Conservation (phyloP, 2,329 filamentous ascomycete genomes). For the Paecilomyces formosus region DNA sequence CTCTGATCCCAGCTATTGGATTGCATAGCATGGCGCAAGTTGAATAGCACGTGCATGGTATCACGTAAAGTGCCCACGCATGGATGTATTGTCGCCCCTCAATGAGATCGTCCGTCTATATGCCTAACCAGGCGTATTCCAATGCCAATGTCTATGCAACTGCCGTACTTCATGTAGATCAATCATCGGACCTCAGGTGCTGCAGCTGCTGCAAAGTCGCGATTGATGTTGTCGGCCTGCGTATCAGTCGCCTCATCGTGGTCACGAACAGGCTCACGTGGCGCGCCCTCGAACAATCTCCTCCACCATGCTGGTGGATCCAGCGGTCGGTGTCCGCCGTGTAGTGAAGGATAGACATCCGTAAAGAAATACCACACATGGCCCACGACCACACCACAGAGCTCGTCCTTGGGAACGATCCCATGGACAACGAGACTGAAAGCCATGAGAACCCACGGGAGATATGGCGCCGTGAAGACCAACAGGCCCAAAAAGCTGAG, state of each 20-base stretch:
- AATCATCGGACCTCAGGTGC: constrained; percentile 24
- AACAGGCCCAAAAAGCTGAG: constrained; percentile 83
- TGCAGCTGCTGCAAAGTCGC: constrained; percentile 25
- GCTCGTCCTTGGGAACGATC: constrained; percentile 85
- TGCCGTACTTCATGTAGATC: background rate
- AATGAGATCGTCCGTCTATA: no score
- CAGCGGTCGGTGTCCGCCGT: constrained; percentile 74
- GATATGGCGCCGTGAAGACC: constrained; percentile 86
- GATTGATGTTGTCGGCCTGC: constrained; percentile 20
- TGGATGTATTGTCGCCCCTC: no score
- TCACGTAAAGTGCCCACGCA: no score
- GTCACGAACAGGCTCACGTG: constrained; percentile 5
- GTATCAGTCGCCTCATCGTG: constrained; percentile 11
- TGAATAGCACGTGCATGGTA: background rate
- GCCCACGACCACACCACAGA: constrained; percentile 88
- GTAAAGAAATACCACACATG: constrained; percentile 98
- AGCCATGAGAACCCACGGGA: constrained; percentile 91
- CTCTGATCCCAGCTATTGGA: background rate
- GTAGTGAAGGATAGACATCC: constrained; percentile 88
- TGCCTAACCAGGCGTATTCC: no score
- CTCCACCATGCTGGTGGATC: constrained; percentile 90
- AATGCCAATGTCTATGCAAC: no score
- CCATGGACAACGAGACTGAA: constrained; percentile 91
- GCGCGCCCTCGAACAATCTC: constrained; percentile 61
- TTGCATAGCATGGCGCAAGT: background rate